Evolutionary conservation across 2,329 filamentous ascomycete genomes (phyloP), one percentile per base, ranked within the genome.

Genomic region (Xylaria sp.): DNA sequence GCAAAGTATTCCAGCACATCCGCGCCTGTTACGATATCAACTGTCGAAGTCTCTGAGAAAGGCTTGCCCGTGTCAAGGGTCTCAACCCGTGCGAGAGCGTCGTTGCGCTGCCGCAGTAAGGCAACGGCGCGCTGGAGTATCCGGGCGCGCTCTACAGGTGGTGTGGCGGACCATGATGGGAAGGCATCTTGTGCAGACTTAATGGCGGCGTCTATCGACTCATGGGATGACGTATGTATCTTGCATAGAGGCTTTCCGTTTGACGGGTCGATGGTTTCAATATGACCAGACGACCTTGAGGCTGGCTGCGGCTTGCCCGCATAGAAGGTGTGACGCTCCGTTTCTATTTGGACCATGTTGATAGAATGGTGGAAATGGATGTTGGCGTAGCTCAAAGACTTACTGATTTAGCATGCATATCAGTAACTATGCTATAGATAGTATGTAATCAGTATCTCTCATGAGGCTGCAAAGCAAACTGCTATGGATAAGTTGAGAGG

Each of bases 1-100:
- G 93, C 93, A 79, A 92, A 97, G 83, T 94, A 97, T 79, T 96
- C 93, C 68, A 97, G 85, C 34, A 94, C 92, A 79, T 97, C 93
- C 27, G 92, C 92, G 56, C 93, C 93, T 0, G 93, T 96, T 50
- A 90, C 86, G 24, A 97, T 85, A 77, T 97, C 94, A 32, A 97
- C 93, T 0, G 90, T 89, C 61, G 90, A 92, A 2, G 94, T 97
- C 81, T 97, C 93, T 3, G 91, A 91, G 80, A 87, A 95, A 7
- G 93, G 89, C 80, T 97, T 97, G 77, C 94, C 93, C 0, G 93
- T 97, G 79, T 97, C 93, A 75, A 91, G 85, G 1, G 93, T 97
- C 82, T 97, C 93, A 64, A 93, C 84, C 65, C 85, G 86, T 59
- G 93, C 93, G 50, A 97, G 90, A 65, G 90, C 89, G 76, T 97